These are phyloP conservation scores for Pleurotus tuoliensis DNA, from an alignment of 768 basidiomycete genomes.

Conservation along the genomic window DNA sequence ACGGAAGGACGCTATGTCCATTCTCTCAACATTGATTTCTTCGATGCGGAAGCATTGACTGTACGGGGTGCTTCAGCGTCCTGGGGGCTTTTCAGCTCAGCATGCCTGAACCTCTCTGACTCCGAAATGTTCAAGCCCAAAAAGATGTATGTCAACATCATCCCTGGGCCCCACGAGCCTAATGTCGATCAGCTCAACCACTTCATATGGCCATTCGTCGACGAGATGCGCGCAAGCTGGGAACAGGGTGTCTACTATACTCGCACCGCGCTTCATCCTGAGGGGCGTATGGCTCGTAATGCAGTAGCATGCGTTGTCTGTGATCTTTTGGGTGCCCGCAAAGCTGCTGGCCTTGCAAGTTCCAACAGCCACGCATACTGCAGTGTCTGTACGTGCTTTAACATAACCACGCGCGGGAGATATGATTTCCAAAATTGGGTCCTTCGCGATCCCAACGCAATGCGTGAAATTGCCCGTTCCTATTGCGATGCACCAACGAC, in stretches of 20 bases:
- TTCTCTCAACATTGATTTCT: conserved; percentile 27
- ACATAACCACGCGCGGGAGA: conserved; percentile 10
- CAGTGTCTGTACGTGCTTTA: conserved; percentile 21
- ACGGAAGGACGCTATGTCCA: conserved; percentile 16
- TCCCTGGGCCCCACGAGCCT: conserved; percentile 32
- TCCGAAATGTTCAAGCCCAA: conserved; percentile 26
- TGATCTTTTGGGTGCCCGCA: too few relatives aligned
- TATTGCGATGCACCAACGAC: conserved; percentile 16
- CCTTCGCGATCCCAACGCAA: conserved; percentile 2
- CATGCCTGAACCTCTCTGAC: conserved; percentile 28
- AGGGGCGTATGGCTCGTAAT: neutral
- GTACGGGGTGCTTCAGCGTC: conserved; percentile 22
- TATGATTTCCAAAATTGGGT: conserved; percentile 14
- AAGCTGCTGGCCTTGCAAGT: too few relatives aligned
- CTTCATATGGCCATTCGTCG: conserved; percentile 27
- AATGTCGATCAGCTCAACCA: conserved; percentile 25
- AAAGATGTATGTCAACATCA: conserved; percentile 29
- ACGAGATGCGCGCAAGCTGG: conserved; percentile 22
- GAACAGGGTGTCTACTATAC: conserved; percentile 17
- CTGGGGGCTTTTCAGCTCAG: conserved; percentile 26
- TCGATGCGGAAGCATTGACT: conserved; percentile 25
- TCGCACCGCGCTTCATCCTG: conserved; percentile 10
- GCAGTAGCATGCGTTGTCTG: conserved; percentile 11
- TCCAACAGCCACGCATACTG: conserved; percentile 13
- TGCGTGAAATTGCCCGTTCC: conserved; percentile 14